Evolutionary conservation across 1,284 basidiomycete species (phyloP).

Genomic region (Papiliotrema laurentii): DNA sequence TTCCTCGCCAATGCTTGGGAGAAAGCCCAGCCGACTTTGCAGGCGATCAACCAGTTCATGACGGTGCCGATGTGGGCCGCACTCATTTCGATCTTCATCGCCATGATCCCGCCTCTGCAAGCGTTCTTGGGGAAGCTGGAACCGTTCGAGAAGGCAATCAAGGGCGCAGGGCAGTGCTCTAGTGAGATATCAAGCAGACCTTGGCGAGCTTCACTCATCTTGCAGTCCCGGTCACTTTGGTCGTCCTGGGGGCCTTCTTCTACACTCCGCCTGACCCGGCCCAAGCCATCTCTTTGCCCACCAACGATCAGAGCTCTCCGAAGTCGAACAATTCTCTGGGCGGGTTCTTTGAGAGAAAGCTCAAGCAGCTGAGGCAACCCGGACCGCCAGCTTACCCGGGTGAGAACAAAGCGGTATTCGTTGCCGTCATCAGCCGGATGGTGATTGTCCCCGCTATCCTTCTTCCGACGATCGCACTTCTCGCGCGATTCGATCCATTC

Average conservation of each 20-base stretch:
- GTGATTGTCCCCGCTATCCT: constrained; percentile 73
- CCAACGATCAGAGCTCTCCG: constrained; percentile 2
- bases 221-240: constrained; percentile 72
- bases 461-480: constrained; percentile 64
- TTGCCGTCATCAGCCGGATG: constrained; percentile 72
- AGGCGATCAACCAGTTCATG: constrained; percentile 69
- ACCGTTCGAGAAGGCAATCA: constrained; percentile 68
- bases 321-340: constrained; percentile 1
- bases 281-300: constrained; percentile 7
- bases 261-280: constrained; percentile 48
- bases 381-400: constrained; percentile 50
- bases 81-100: constrained; percentile 71
- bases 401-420: constrained; percentile 73
- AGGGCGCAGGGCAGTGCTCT: constrained; percentile 69
- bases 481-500: constrained; percentile 61
- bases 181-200: constrained; percentile 37
- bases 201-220: constrained; percentile 4
- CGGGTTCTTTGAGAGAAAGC: constrained; percentile 30
- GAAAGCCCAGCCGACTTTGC: constrained; percentile 44
- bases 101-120: constrained; percentile 71
- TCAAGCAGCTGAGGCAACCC: constrained; percentile 12
- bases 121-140: constrained; percentile 59
- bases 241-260: constrained; percentile 92
- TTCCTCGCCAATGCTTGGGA: constrained; percentile 4
- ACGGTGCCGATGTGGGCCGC: constrained; percentile 81